Evolutionary conservation across 495 filamentous ascomycete species (phyloP).

Genomic region (Xylaria acuta): DNA sequence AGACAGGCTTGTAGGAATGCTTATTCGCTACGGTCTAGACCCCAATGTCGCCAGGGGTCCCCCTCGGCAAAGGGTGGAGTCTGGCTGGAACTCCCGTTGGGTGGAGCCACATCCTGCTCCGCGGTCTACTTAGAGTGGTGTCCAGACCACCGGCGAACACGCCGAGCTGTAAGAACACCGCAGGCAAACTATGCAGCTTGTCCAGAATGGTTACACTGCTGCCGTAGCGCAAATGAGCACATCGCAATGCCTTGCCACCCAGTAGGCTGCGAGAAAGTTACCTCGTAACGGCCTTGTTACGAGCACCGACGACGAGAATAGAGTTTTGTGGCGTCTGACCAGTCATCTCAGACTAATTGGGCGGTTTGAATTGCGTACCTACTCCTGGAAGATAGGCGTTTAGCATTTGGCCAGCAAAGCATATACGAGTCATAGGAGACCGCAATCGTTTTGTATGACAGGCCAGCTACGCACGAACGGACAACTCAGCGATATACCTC

Average conservation of each 20-base stretch:
- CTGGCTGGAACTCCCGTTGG: background rate
- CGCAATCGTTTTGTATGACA: too few relatives aligned
- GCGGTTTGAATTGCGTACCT: background rate
- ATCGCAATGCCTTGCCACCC: background rate
- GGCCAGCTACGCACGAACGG: background rate
- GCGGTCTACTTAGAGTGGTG: slow-evolving; percentile 13
- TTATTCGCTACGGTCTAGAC: slow-evolving; percentile 24
- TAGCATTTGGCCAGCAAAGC: background rate
- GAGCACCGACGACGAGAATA: background rate
- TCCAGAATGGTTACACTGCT: slow-evolving; percentile 17
- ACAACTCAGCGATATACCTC: background rate
- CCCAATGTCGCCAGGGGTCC: slow-evolving; percentile 14
- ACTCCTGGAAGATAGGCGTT: background rate
- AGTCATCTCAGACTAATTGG: background rate
- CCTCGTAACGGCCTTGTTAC: background rate
- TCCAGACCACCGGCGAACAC: slow-evolving; percentile 25
- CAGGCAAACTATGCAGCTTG: slow-evolving; percentile 17
- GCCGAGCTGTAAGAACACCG: slow-evolving; percentile 17
- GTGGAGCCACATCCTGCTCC: background rate
- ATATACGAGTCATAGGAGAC: background rate
- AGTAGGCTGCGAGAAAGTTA: background rate
- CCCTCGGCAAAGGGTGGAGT: slow-evolving; percentile 16
- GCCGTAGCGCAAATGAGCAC: background rate
- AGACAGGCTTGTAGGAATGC: background rate
- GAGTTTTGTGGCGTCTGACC: background rate